Percentiles rank a stretch among this genome's conserved stretches.
These are phyloP conservation scores for Wickerhamomyces subpelliculosus DNA, from an alignment of 805 yeast genomes.

Conservation along the genomic window DNA sequence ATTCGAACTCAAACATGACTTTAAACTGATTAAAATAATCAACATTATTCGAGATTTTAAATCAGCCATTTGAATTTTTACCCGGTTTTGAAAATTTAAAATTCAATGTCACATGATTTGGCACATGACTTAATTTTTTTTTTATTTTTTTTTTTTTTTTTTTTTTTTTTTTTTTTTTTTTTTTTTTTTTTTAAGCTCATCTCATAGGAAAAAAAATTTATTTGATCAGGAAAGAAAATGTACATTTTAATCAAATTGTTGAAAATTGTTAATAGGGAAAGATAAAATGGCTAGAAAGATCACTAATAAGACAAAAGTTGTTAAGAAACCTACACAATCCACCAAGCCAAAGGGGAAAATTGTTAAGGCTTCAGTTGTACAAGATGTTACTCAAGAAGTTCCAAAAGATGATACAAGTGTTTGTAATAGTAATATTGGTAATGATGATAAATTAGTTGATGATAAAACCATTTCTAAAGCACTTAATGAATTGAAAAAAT, in stretches of 20 bases:
- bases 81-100: conserved; percentile 12
- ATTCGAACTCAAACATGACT: no score
- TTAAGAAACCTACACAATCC: conserved; percentile 1
- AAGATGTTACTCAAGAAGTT: conserved; percentile 9
- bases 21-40: no score
- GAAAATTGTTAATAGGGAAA: no score
- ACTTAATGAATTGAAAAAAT: conserved; percentile 59
- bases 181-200: neutral
- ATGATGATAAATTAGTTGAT: conserved; percentile 18
- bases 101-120: no score
- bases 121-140: no score
- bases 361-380: conserved; percentile 16
- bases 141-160: no score
- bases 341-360: conserved; percentile 22
- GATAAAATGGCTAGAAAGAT: conserved; percentile 3
- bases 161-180: no score
- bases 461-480: conserved; percentile 39
- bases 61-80: conserved; percentile 11
- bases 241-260: no score
- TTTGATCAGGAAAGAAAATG: neutral
- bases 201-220: neutral
- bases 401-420: neutral
- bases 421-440: conserved; percentile 5
- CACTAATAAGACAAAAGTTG: conserved; percentile 1
- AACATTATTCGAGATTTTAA: no score